Conservation (phyloP, 768 basidiomycete species). For the Gymnopilus junonius region DNA sequence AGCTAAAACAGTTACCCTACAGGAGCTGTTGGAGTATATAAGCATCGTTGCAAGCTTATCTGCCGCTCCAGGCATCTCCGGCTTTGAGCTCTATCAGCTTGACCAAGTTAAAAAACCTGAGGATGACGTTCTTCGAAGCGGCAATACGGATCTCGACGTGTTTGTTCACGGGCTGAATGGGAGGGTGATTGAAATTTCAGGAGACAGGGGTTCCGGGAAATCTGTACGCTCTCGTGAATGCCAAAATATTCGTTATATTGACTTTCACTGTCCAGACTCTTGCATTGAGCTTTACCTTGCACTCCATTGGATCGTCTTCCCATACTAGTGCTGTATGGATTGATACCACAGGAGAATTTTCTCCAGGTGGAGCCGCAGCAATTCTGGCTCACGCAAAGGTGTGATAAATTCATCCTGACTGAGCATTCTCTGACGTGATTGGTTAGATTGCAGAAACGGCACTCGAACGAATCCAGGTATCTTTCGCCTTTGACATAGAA, state of each 20-base stretch:
- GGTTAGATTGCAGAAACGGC: conserved; percentile 30
- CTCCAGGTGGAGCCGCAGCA: conserved; percentile 47
- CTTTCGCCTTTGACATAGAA: conserved; percentile 62
- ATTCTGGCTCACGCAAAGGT: conserved; percentile 38
- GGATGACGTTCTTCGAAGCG: conserved; percentile 33
- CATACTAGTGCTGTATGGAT: conserved; percentile 64
- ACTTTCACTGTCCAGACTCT: conserved; percentile 50
- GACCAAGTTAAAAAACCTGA: conserved; percentile 23
- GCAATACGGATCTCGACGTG: conserved; percentile 54
- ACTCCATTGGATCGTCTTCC: conserved; percentile 45
- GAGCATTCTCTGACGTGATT: background rate
- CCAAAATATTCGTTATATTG: background rate
- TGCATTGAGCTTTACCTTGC: conserved; percentile 60
- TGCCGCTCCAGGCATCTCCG: conserved; percentile 48
- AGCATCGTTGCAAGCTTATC: conserved; percentile 42
- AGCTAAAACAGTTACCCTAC: conserved; percentile 48
- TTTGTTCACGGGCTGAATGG: conserved; percentile 55
- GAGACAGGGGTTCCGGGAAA: conserved; percentile 68
- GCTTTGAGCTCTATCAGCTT: conserved; percentile 30
- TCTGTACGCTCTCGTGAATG: conserved; percentile 48
- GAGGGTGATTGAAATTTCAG: conserved; percentile 70
- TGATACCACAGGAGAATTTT: conserved; percentile 73
- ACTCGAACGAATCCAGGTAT: conserved; percentile 62
- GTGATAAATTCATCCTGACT: background rate
- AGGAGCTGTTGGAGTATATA: conserved; percentile 49